phyloP scores from a whole-genome alignment of 768 basidiomycete genomes.

The Tremella fuciformis region DNA sequence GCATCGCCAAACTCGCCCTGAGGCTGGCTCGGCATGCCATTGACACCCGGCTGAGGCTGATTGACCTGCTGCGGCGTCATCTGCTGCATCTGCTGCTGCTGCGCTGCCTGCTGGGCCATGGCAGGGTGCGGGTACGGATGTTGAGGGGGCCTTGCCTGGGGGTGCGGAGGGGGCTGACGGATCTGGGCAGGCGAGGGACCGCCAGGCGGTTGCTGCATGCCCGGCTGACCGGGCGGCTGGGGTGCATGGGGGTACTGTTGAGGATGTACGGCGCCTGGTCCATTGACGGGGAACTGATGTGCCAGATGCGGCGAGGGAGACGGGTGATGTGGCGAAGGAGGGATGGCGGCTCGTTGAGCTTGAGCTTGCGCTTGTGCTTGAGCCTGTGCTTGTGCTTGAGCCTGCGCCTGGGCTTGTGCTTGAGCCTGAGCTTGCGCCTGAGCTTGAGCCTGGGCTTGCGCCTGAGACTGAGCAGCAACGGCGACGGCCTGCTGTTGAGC shows the following conservation, averaged over 20 bases:
- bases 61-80: slow-evolving; percentile 9
- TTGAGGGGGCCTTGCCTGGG: slow-evolving; percentile 1
- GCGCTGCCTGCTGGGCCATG: slow-evolving; percentile 12
- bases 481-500: slow-evolving; percentile 10
- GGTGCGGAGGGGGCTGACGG: slow-evolving; percentile 18
- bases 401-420: slow-evolving; percentile 14
- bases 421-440: slow-evolving; percentile 17
- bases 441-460: slow-evolving; percentile 23
- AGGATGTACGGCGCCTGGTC: slow-evolving; percentile 30
- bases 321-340: slow-evolving; percentile 43
- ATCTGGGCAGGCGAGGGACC: slow-evolving; percentile 11
- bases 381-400: slow-evolving; percentile 14
- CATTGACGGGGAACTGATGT: slow-evolving; percentile 36
- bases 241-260: slow-evolving; percentile 41
- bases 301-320: slow-evolving; percentile 40
- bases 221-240: slow-evolving; percentile 20
- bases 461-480: slow-evolving; percentile 13
- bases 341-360: slow-evolving; percentile 24
- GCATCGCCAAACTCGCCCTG: slow-evolving; percentile 16
- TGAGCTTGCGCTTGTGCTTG: slow-evolving; percentile 12
- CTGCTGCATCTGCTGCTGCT: slow-evolving; percentile 13
- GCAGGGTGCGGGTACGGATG: neutral
- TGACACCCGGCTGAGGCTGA: slow-evolving; percentile 31
- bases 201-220: slow-evolving; percentile 5
- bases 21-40: slow-evolving; percentile 25